A percentile compares a stretch with the other conserved stretches of the same genome.
Evolutionary conservation across 139 green algal genomes (phyloP).

Genomic region (Asterochloris erici): DNA sequence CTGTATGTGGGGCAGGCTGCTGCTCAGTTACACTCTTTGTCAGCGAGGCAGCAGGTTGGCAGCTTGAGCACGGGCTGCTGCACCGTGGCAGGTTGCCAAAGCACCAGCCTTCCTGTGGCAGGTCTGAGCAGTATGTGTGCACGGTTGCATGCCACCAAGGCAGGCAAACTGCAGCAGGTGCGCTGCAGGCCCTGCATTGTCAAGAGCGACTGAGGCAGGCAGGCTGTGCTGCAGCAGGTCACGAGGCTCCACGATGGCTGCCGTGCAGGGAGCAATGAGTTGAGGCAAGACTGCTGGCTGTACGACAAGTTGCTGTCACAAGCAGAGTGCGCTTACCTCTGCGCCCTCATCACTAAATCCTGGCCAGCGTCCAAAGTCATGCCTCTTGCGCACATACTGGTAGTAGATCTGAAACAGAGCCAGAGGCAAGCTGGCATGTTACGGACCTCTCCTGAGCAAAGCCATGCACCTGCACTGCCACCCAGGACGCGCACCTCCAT

Average conservation of each 20-base stretch:
- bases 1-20: constrained; percentile 8
- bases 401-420: constrained; percentile 63
- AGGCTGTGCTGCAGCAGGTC: too few species aligned
- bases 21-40: too few species aligned
- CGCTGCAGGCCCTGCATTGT: not conserved
- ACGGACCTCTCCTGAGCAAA: too few species aligned
- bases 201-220: not conserved
- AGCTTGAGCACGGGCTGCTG: too few species aligned
- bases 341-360: constrained; percentile 75
- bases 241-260: too few species aligned
- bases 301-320: not conserved
- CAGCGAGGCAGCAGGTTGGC: too few species aligned
- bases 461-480: too few species aligned
- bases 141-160: not conserved
- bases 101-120: too few species aligned
- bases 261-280: too few species aligned
- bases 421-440: too few species aligned
- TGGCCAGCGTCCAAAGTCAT: constrained; percentile 82
- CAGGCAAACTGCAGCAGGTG: not conserved
- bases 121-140: not conserved
- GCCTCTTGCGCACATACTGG: constrained; percentile 75
- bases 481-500: too few species aligned
- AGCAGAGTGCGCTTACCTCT: constrained; percentile 37
- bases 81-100: too few species aligned
- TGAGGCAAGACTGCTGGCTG: not conserved